A percentile compares a stretch with the other conserved stretches of the same genome.
phyloP scores from a whole-genome alignment of 2,329 filamentous ascomycete species.

The Knoxdaviesia proteae region DNA sequence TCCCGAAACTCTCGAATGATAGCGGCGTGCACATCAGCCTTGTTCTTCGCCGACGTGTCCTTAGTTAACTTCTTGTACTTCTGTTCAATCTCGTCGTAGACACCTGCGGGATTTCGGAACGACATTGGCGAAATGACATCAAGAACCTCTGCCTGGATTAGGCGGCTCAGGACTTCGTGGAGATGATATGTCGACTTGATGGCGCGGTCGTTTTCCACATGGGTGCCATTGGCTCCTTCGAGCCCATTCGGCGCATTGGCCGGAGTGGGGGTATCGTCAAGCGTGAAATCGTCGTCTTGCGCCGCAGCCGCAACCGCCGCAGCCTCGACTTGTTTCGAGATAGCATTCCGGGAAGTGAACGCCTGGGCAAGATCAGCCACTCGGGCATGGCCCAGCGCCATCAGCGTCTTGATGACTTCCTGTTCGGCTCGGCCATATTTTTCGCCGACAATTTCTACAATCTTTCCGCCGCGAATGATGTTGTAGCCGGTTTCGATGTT shows the following conservation, averaged over 20 bases:
- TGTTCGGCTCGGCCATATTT: slow-evolving; percentile 57
- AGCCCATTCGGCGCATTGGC: slow-evolving; percentile 5
- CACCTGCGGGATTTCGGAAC: slow-evolving; percentile 40
- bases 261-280: background rate
- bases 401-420: slow-evolving; percentile 51
- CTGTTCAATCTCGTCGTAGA: slow-evolving; percentile 39
- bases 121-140: slow-evolving; percentile 37
- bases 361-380: slow-evolving; percentile 48
- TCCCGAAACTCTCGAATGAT: slow-evolving; percentile 31
- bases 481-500: slow-evolving; percentile 65
- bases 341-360: slow-evolving; percentile 20
- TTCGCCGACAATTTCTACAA: slow-evolving; percentile 53
- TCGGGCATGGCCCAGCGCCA: slow-evolving; percentile 58
- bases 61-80: slow-evolving; percentile 31
- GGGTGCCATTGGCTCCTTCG: slow-evolving; percentile 8
- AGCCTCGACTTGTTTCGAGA: background rate
- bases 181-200: slow-evolving; percentile 26
- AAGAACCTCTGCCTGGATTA: slow-evolving; percentile 46
- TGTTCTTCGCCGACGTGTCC: slow-evolving; percentile 35
- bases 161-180: slow-evolving; percentile 26
- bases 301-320: slow-evolving; percentile 6
- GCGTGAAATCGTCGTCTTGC: slow-evolving; percentile 8
- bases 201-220: slow-evolving; percentile 13
- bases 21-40: slow-evolving; percentile 36
- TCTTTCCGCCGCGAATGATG: slow-evolving; percentile 61